Evolutionary conservation across 305 asterid species (phyloP).

Genomic region (Ajuga reptans): DNA sequence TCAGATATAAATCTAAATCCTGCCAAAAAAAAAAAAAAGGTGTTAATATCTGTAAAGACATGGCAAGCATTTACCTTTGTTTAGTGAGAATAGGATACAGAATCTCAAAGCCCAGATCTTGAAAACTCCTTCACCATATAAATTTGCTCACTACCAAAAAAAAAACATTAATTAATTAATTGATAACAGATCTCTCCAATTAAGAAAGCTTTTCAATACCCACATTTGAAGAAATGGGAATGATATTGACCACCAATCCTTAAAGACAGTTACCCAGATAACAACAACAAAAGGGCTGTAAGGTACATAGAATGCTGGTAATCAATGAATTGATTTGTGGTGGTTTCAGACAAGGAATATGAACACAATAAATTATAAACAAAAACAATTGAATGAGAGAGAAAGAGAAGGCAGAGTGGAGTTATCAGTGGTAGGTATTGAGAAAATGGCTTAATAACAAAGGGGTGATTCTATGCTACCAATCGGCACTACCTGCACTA

Average conservation of each 20-base stretch:
- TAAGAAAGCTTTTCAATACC: constrained; percentile 22
- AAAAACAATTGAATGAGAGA: constrained; percentile 5
- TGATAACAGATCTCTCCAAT: constrained; percentile 39
- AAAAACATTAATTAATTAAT: constrained; percentile 8
- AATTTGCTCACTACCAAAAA: constrained; percentile 22
- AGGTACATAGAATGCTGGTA: constrained; percentile 39
- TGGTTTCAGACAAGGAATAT: constrained; percentile 37
- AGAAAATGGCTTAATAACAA: constrained; percentile 47
- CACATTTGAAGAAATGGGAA: constrained; percentile 33
- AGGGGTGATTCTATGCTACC: too few relatives aligned
- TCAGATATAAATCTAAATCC: background rate
- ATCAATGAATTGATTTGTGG: constrained; percentile 28
- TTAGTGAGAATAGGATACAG: constrained; percentile 13
- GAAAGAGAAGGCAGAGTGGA: constrained; percentile 50
- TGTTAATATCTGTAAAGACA: background rate
- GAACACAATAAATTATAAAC: constrained; percentile 16
- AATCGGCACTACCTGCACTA: too few relatives aligned
- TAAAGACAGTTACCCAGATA: constrained; percentile 30
- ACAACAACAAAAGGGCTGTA: constrained; percentile 38
- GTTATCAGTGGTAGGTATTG: constrained; percentile 65
- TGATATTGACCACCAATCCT: constrained; percentile 24
- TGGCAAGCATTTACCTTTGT: constrained; percentile 37
- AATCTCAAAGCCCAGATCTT: constrained; percentile 50
- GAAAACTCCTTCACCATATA: constrained; percentile 33
- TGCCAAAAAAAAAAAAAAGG: background rate